Conservation (phyloP, 2,329 filamentous ascomycete genomes). For the Clonostachys chloroleuca region DNA sequence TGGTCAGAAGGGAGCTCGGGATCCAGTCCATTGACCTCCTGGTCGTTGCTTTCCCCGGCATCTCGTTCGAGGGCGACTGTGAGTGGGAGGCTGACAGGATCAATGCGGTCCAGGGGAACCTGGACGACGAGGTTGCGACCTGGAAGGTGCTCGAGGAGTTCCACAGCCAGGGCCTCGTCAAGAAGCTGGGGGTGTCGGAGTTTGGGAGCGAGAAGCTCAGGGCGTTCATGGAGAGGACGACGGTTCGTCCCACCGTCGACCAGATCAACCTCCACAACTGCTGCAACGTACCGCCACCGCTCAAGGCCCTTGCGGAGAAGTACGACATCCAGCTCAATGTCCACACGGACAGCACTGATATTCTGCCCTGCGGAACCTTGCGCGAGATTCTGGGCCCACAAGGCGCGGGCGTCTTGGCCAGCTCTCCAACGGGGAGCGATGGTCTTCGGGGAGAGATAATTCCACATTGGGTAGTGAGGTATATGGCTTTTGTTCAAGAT, state of each 20-base stretch:
- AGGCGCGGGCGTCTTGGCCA: slow-evolving; percentile 73
- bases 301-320: slow-evolving; percentile 79
- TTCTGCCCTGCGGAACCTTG: slow-evolving; percentile 80
- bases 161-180: slow-evolving; percentile 65
- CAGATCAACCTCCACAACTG: slow-evolving; percentile 97
- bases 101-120: slow-evolving; percentile 57
- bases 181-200: slow-evolving; percentile 80
- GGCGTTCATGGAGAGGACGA: slow-evolving; percentile 69
- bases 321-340: slow-evolving; percentile 84
- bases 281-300: slow-evolving; percentile 87
- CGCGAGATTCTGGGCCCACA: slow-evolving; percentile 71
- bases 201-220: slow-evolving; percentile 81
- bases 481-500: slow-evolving; percentile 91
- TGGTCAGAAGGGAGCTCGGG: slow-evolving; percentile 77
- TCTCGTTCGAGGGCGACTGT: slow-evolving; percentile 90
- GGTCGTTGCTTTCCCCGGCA: slow-evolving; percentile 87
- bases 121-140: slow-evolving; percentile 63
- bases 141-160: slow-evolving; percentile 73
- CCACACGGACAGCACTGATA: slow-evolving; percentile 90
- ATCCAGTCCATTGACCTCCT: slow-evolving; percentile 77
- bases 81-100: slow-evolving; percentile 68
- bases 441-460: slow-evolving; percentile 74
- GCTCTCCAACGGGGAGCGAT: slow-evolving; percentile 33
- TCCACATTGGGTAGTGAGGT: slow-evolving; percentile 95
- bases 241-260: slow-evolving; percentile 74